A percentile compares a stretch with the other conserved stretches of the same genome.
These are phyloP conservation scores for Capsaspora owczarzaki DNA, from an alignment of 78 protist genomes.

Conservation along the genomic window DNA sequence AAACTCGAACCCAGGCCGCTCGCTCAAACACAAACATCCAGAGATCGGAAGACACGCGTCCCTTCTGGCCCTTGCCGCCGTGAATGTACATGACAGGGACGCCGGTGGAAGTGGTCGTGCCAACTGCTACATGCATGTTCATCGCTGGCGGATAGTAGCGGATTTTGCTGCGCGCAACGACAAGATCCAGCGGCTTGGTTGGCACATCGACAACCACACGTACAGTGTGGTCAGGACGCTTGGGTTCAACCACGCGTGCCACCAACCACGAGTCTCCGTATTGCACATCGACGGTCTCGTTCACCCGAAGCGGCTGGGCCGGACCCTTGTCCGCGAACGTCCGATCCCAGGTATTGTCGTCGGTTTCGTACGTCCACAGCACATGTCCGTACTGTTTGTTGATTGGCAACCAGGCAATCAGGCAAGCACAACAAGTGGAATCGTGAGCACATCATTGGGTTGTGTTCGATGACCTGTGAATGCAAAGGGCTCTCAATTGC, in stretches of 20 bases:
- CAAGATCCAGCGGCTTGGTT: neutral
- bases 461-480: neutral
- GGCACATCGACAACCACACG: neutral
- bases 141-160: neutral
- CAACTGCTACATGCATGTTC: neutral
- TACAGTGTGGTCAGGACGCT: neutral
- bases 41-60: neutral
- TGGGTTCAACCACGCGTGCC: neutral
- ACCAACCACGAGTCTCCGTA: neutral
- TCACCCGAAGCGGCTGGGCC: neutral
- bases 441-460: neutral
- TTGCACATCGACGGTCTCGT: neutral
- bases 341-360: neutral
- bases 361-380: neutral
- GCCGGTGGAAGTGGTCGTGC: too few relatives aligned
- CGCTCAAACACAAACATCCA: neutral
- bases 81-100: slow-evolving; percentile 1
- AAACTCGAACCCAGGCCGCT: neutral
- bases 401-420: neutral
- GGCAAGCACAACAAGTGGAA: neutral
- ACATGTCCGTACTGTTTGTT: slow-evolving; percentile 3
- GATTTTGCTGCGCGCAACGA: too few relatives aligned
- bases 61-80: slow-evolving; percentile 1
- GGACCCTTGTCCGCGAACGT: neutral
- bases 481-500: neutral